Base-by-base conservation (phyloP, 495 filamentous ascomycete species). In the Penicillium cosmopolitanum region DNA sequence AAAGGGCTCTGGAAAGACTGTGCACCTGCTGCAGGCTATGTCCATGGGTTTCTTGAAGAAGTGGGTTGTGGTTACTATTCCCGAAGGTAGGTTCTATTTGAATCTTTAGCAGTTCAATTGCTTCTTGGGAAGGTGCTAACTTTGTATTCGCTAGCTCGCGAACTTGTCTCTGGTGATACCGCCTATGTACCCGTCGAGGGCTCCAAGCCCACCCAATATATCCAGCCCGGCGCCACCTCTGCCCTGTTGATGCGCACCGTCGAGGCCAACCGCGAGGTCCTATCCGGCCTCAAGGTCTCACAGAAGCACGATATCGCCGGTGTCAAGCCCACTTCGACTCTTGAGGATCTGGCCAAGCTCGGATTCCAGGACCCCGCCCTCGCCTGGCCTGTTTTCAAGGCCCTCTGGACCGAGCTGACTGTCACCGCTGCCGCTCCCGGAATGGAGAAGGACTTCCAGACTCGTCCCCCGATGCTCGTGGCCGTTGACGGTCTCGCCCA, bases 31-130 rank as follows among this genome's bases (percentile, higher is more conserved):
- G 25, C 95, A 98, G 77, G 90, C 87, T 28, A 86, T 93, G 82
- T 79, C 90, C 9, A 88, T 92, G 78, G 95, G 86, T 1, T 87
- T 93, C 63, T 67, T 92, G 63, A 92, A 89, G 70, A 82, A 88
- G 16, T 97, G 92, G 92, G 81, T 96, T 34, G 94, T 98, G 11
- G 80, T 98, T 53, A 87, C 90, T 62, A 82, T 97, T 52, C 93
- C 95, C n/a, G 93, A 98, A 70, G 89, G 94, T 96, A 80, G 65
- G 76, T 61, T 44, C 36, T 44, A 9, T 40, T 23, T 12, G 1
- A 10, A 1, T 21, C 42, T 5, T 16, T 7, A 4, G 5, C 13
- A n/a, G 7, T 44, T 18, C 0, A 16, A 3, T 21, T 31, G 42
- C 35, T 23, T 44, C 21, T 51, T 16, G 13, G 47, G 34, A 56